Conservation (phyloP, 2,329 filamentous ascomycete species). For the Podosphaera xanthii region DNA sequence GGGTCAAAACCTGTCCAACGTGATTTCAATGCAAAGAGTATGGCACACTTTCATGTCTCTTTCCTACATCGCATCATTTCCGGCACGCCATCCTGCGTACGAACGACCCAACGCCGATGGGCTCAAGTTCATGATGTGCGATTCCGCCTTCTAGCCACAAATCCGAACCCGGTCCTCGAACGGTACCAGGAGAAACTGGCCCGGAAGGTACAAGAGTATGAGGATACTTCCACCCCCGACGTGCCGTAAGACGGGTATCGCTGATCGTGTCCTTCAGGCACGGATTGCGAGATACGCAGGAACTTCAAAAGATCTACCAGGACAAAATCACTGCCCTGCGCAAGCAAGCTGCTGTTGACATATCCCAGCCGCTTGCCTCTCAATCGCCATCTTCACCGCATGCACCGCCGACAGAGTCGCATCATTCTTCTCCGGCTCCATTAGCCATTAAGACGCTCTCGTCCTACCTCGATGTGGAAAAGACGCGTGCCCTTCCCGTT, state of each 20-base stretch:
- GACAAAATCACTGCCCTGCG: conserved; percentile 58
- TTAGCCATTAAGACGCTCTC: conserved; percentile 30
- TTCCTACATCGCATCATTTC: conserved; percentile 22
- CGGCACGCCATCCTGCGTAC: conserved; percentile 13
- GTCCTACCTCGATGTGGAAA: conserved; percentile 57
- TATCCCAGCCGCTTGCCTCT: conserved; percentile 12
- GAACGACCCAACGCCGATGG: conserved; percentile 48
- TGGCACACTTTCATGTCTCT: conserved; percentile 27
- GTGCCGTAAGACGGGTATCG: not conserved
- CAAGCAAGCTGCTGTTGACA: conserved; percentile 36
- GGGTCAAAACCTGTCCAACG: conserved; percentile 23
- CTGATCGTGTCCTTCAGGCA: conserved; percentile 18
- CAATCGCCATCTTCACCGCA: conserved; percentile 15
- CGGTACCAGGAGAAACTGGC: conserved; percentile 77
- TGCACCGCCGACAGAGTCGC: conserved; percentile 13
- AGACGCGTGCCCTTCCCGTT: conserved; percentile 45
- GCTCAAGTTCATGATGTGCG: conserved; percentile 82
- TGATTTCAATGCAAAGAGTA: conserved; percentile 10
- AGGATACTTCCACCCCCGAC: not conserved
- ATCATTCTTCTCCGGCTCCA: conserved; percentile 15
- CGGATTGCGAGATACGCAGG: conserved; percentile 45
- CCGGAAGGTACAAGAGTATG: conserved; percentile 47
- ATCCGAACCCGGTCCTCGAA: conserved; percentile 46
- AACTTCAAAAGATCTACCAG: conserved; percentile 62
- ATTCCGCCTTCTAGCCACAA: conserved; percentile 74